Conservation (phyloP, 257 asterid genomes). For the Scutellaria barbata region DNA sequence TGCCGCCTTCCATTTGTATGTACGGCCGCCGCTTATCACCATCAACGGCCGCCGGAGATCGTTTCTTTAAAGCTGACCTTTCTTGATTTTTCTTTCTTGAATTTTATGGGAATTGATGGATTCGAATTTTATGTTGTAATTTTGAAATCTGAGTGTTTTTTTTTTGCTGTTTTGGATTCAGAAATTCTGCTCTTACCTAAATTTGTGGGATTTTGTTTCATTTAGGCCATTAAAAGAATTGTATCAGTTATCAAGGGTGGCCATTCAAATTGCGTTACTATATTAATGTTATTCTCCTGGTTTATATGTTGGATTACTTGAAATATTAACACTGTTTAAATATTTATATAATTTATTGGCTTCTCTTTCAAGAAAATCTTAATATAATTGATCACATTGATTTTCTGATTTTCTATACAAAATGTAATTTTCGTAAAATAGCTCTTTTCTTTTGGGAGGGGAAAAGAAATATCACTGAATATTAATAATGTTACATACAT, state of each 20-base stretch:
- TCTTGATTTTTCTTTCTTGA: too few species aligned
- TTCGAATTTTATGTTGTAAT: constrained; percentile 19
- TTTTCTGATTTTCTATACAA: too few species aligned
- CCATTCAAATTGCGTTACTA: constrained; percentile 27
- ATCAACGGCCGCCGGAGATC: constrained; percentile 39
- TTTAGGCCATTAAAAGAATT: constrained; percentile 24
- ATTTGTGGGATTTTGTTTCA: constrained; percentile 35
- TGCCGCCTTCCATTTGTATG: constrained; percentile 46
- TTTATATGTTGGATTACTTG: not conserved
- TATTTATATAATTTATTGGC: too few species aligned
- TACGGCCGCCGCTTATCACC: constrained; percentile 43
- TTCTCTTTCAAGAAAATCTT: too few species aligned
- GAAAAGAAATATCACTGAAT: too few species aligned
- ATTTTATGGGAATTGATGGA: constrained; percentile 10
- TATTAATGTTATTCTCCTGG: not conserved
- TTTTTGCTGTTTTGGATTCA: constrained; percentile 27
- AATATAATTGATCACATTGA: too few species aligned
- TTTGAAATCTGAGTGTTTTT: not conserved
- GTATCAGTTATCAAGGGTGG: constrained; percentile 34
- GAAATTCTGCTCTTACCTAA: constrained; percentile 24
- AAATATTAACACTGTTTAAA: not conserved
- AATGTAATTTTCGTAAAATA: too few species aligned
- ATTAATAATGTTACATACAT: too few species aligned
- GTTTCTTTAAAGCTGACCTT: constrained; percentile 18
- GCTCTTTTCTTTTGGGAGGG: too few species aligned